These are phyloP conservation scores for Pyrrhoderma noxium DNA, from an alignment of 1,284 basidiomycete species.

Conservation along the genomic window DNA sequence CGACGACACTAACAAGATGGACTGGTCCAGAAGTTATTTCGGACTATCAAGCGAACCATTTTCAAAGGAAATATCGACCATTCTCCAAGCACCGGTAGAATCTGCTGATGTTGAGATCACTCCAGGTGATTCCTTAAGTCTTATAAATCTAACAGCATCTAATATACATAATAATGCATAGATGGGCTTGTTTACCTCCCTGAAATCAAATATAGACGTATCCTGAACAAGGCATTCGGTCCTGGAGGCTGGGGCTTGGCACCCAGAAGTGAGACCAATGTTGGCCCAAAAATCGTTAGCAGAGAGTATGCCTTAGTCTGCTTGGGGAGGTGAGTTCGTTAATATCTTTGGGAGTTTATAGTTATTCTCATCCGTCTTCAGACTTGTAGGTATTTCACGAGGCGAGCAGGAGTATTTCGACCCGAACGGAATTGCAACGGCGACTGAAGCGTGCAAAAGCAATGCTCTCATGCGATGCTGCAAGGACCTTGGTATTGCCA, in stretches of 20 bases:
- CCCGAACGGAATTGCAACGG: constrained; percentile 85
- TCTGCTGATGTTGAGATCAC: constrained; percentile 87
- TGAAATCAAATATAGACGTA: constrained; percentile 96
- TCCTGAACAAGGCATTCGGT: constrained; percentile 91
- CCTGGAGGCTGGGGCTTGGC: constrained; percentile 97
- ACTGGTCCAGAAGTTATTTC: constrained; percentile 87
- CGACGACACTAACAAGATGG: constrained; percentile 32
- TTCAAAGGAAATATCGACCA: constrained; percentile 63
- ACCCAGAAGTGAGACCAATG: constrained; percentile 86
- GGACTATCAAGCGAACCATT: constrained; percentile 82
- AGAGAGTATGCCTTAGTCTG: constrained; percentile 95
- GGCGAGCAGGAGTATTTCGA: constrained; percentile 99
- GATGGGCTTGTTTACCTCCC: constrained; percentile 95
- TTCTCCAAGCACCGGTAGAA: constrained; percentile 72
- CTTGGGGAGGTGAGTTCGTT: constrained; percentile 65
- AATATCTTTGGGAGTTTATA: not conserved
- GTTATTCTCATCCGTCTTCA: constrained; percentile 26
- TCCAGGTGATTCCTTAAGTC: constrained; percentile 53
- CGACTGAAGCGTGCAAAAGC: constrained; percentile 92
- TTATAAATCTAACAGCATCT: not conserved
- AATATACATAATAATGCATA: constrained; percentile 31
- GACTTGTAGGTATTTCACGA: constrained; percentile 84
- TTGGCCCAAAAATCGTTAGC: constrained; percentile 84
- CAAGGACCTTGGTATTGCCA: constrained; percentile 94
- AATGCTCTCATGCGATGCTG: constrained; percentile 98